These are phyloP conservation scores for Parathielavia hyrcaniae DNA, from an alignment of 495 filamentous ascomycete genomes.

Conservation along the genomic window DNA sequence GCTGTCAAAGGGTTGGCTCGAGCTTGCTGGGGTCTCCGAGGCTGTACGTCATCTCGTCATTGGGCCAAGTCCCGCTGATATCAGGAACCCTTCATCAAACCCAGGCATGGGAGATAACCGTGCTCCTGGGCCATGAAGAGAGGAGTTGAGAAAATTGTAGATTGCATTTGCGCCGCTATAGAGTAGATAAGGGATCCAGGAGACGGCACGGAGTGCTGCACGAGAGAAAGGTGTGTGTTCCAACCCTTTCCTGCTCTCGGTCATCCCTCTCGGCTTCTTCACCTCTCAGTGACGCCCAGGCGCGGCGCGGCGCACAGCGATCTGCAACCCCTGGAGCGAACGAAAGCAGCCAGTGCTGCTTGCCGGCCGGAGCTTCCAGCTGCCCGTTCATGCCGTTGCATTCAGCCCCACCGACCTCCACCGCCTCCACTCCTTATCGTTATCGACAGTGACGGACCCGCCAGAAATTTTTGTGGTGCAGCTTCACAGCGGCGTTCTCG, in stretches of 20 bases:
- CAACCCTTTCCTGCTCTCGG: no score
- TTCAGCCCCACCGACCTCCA: neutral
- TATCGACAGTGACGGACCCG: constrained; percentile 25
- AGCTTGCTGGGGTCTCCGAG: constrained; percentile 3
- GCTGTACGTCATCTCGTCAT: constrained; percentile 17
- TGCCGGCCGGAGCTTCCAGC: neutral
- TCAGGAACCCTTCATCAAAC: neutral
- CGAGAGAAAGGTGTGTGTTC: no score
- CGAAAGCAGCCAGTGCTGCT: no score
- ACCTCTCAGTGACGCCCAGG: no score
- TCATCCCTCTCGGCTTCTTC: no score
- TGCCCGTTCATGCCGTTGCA: no score
- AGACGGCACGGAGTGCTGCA: no score
- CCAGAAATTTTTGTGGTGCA: constrained; percentile 31
- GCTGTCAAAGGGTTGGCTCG: constrained; percentile 5
- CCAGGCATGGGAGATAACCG: neutral
- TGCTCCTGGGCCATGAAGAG: neutral
- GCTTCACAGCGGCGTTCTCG: constrained; percentile 12
- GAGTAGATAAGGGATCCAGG: no score
- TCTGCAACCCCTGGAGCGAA: no score
- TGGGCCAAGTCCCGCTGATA: constrained; percentile 1
- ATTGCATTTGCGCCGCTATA: neutral
- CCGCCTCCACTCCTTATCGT: constrained; percentile 29
- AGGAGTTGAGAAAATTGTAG: neutral
- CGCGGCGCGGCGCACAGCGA: no score